A percentile compares a stretch with the other conserved stretches of the same genome.
These are phyloP conservation scores for Phytopythium vexans DNA, from an alignment of 352 stramenopile genomes.

Conservation along the genomic window DNA sequence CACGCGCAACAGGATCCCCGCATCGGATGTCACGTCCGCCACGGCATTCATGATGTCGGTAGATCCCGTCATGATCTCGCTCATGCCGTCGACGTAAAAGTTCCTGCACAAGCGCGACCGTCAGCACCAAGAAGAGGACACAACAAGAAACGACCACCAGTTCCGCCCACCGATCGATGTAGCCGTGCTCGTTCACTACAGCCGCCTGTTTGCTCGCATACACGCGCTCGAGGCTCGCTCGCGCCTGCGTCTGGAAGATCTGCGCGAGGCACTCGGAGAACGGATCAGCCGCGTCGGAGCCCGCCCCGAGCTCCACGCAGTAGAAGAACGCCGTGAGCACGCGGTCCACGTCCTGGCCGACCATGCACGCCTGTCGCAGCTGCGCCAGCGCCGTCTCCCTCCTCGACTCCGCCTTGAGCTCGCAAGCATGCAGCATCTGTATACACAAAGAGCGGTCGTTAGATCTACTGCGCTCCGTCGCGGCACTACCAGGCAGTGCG, in stretches of 20 bases:
- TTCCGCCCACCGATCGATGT: slow-evolving; percentile 57
- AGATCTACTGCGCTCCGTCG: not conserved
- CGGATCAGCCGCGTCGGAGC: slow-evolving; percentile 14
- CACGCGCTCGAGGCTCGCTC: slow-evolving; percentile 51
- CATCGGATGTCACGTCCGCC: slow-evolving; percentile 48
- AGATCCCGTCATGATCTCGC: slow-evolving; percentile 62
- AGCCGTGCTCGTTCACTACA: slow-evolving; percentile 72
- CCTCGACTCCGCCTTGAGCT: slow-evolving; percentile 56
- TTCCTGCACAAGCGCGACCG: slow-evolving; percentile 11
- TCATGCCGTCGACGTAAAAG: slow-evolving; percentile 77
- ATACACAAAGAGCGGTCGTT: not conserved
- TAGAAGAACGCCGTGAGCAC: slow-evolving; percentile 46
- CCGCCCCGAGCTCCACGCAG: slow-evolving; percentile 43
- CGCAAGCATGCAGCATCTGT: slow-evolving; percentile 71
- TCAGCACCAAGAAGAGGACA: not conserved
- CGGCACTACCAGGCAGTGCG: not conserved
- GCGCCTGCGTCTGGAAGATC: slow-evolving; percentile 57
- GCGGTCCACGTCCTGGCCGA: slow-evolving; percentile 44
- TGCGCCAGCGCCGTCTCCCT: slow-evolving; percentile 33
- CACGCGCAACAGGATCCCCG: slow-evolving; percentile 33
- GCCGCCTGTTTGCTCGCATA: slow-evolving; percentile 44
- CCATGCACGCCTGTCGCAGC: slow-evolving; percentile 37
- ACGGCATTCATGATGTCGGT: slow-evolving; percentile 81
- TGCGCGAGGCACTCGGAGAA: slow-evolving; percentile 44
- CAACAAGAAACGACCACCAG: not conserved